Conservation (phyloP, 2,329 filamentous ascomycete species). For the Verticillium alfalfae region DNA sequence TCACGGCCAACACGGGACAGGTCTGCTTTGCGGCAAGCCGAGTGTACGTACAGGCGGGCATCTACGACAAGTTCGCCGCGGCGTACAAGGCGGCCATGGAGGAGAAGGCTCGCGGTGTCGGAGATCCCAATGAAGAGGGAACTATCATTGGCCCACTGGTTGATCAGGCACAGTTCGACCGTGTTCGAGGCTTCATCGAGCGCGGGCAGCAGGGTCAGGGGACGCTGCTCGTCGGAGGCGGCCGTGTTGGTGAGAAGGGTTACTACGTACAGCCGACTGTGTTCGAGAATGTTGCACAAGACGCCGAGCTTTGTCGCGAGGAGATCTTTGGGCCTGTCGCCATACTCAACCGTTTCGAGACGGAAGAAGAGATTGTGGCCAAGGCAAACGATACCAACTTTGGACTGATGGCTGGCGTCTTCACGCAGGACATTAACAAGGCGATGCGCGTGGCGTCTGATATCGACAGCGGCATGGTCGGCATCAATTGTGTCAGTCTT, state of each 20-base stretch:
- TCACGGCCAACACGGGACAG: constrained; percentile 70
- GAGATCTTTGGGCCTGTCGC: constrained; percentile 56
- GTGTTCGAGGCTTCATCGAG: constrained; percentile 38
- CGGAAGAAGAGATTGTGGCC: constrained; percentile 48
- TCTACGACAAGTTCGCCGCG: constrained; percentile 57
- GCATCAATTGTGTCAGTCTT: constrained; percentile 50
- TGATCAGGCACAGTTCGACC: constrained; percentile 40
- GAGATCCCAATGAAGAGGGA: constrained; percentile 51
- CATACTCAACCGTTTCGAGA: constrained; percentile 48
- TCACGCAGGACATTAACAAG: constrained; percentile 58
- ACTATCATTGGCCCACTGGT: constrained; percentile 56
- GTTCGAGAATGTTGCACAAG: constrained; percentile 34
- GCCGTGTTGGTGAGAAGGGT: constrained; percentile 31
- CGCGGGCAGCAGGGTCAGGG: constrained; percentile 28
- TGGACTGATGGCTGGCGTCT: constrained; percentile 41
- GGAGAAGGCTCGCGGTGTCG: constrained; percentile 47
- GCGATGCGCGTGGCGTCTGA: constrained; percentile 48
- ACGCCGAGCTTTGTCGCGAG: constrained; percentile 41
- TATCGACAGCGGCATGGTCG: constrained; percentile 65
- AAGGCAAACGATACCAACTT: constrained; percentile 49
- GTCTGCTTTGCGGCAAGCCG: constrained; percentile 70
- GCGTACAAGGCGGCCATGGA: constrained; percentile 55
- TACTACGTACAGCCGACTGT: constrained; percentile 40
- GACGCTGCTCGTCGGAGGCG: constrained; percentile 28
- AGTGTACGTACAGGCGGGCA: constrained; percentile 58